Evolutionary conservation across 2,329 filamentous ascomycete genomes (phyloP).

Genomic region (Gaeumannomyces tritici): DNA sequence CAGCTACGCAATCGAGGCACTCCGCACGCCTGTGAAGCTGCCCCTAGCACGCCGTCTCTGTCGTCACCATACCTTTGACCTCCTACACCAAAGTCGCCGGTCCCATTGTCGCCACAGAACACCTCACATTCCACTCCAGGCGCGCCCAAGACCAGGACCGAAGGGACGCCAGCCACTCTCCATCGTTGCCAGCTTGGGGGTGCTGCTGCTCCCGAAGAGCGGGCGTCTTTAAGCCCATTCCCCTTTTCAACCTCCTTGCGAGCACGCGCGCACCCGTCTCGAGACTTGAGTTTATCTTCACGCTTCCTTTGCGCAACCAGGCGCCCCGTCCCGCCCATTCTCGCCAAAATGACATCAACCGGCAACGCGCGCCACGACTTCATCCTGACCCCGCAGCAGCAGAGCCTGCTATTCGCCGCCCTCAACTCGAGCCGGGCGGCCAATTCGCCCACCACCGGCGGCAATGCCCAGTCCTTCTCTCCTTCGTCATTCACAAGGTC

Average conservation of each 20-base stretch:
- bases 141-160: too few species aligned
- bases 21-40: background rate
- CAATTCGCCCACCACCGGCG: conserved; percentile 20
- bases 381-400: conserved; percentile 66
- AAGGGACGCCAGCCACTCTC: background rate
- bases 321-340: background rate
- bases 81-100: too few species aligned
- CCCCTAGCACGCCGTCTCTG: background rate
- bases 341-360: conserved; percentile 39
- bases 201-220: background rate
- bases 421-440: conserved; percentile 59
- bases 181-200: background rate
- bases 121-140: background rate
- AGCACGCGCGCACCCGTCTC: background rate
- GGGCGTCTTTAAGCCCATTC: background rate
- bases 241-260: background rate
- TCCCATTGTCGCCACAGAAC: background rate
- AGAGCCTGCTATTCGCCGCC: conserved; percentile 65
- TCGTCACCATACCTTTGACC: too few species aligned
- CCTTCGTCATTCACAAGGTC: conserved; percentile 40
- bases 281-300: background rate
- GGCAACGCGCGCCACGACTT: conserved; percentile 44
- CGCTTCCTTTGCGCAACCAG: background rate
- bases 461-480: conserved; percentile 28
- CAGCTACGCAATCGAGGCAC: background rate